These are phyloP conservation scores for Fusarium agapanthi DNA, from an alignment of 2,329 filamentous ascomycete species.

Conservation along the genomic window DNA sequence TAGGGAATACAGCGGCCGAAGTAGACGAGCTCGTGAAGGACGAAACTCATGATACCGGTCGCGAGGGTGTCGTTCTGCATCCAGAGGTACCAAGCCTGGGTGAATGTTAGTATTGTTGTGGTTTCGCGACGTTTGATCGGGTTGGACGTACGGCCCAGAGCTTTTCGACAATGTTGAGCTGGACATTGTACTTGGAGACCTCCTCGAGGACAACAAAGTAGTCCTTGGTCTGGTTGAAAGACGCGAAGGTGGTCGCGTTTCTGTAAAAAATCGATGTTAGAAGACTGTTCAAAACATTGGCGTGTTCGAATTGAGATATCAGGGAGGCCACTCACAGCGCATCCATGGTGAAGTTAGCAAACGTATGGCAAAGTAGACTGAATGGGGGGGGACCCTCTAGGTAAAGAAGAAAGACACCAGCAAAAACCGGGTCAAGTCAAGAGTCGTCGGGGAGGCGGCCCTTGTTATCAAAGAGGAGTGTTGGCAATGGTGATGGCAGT, in stretches of 20 bases:
- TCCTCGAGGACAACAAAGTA: conserved; percentile 69
- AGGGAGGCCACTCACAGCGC: conserved; percentile 40
- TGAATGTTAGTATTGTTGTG: conserved; percentile 28
- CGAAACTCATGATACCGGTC: conserved; percentile 96
- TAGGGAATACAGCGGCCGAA: conserved; percentile 91
- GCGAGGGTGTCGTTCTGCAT: conserved; percentile 98
- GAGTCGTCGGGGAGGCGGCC: conserved; percentile 35
- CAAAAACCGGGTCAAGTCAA: conserved; percentile 30
- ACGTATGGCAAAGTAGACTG: conserved; percentile 14
- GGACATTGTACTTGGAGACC: conserved; percentile 78
- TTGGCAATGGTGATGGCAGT: conserved; percentile 36
- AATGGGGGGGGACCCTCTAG: neutral
- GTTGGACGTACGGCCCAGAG: conserved; percentile 78
- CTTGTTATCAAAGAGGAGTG: conserved; percentile 18
- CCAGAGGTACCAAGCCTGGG: conserved; percentile 90
- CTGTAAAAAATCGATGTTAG: conserved; percentile 45
- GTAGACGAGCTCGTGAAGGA: conserved; percentile 94
- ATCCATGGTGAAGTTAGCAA: conserved; percentile 31
- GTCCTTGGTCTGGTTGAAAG: conserved; percentile 58
- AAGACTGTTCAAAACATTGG: conserved; percentile 19
- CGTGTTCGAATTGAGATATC: conserved; percentile 10
- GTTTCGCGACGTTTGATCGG: conserved; percentile 1
- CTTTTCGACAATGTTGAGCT: conserved; percentile 86
- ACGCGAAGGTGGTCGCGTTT: conserved; percentile 62
- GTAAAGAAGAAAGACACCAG: conserved; percentile 23